A percentile compares a stretch with the other conserved stretches of the same genome.
These are phyloP conservation scores for Mycena amicta DNA, from an alignment of 768 basidiomycete genomes.

Conservation along the genomic window DNA sequence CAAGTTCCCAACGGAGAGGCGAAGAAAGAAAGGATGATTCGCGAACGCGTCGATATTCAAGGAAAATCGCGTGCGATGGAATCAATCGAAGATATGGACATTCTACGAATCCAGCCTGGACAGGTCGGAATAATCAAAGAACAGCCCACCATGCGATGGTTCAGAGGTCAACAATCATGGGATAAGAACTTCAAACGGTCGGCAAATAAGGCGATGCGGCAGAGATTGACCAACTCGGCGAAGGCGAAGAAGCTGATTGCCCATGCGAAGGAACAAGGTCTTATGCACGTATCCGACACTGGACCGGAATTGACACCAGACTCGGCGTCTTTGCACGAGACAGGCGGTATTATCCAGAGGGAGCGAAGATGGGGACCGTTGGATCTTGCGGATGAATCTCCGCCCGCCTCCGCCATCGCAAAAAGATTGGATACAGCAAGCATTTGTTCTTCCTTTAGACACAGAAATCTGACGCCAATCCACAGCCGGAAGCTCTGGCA, in stretches of 20 bases:
- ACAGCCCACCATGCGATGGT: constrained; percentile 67
- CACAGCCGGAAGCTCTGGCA: constrained; percentile 55
- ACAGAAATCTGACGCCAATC: background rate
- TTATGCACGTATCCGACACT: constrained; percentile 31
- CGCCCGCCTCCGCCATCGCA: constrained; percentile 74
- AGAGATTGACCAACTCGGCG: constrained; percentile 46
- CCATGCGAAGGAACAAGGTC: constrained; percentile 50
- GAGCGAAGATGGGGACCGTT: constrained; percentile 56
- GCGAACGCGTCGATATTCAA: constrained; percentile 70
- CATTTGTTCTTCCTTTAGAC: background rate
- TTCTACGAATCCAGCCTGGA: constrained; percentile 51
- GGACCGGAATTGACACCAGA: constrained; percentile 2
- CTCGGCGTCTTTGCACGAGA: constrained; percentile 17
- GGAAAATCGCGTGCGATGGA: constrained; percentile 70
- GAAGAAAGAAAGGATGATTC: constrained; percentile 48
- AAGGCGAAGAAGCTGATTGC: constrained; percentile 47
- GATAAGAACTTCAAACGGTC: constrained; percentile 51
- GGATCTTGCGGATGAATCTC: constrained; percentile 65
- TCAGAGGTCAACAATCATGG: constrained; percentile 62
- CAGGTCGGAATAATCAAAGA: constrained; percentile 78
- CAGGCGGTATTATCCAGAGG: constrained; percentile 36
- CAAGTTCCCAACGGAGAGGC: constrained; percentile 28
- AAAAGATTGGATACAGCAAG: constrained; percentile 67
- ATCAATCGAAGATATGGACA: constrained; percentile 51
- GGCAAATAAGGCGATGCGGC: constrained; percentile 44